Evolutionary conservation across 345 rosid genomes (phyloP), one percentile per base, ranked within the genome.

Genomic region (Durio zibethinus): DNA sequence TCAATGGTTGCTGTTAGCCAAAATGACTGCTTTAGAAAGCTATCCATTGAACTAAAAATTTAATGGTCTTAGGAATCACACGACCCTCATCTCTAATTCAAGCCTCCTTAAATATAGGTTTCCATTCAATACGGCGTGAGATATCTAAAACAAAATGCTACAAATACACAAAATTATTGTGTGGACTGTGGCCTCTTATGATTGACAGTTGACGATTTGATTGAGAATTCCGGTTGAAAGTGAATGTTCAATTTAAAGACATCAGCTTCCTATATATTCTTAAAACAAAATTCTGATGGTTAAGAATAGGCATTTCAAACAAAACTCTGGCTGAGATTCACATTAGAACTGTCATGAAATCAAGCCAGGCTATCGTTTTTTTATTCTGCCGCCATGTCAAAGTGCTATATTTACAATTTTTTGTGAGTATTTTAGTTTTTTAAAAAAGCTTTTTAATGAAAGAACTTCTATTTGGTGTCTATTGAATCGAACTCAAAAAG

Each of bases 21-120:
- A 43, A 40, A 67, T 67, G 53, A 67, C 29, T 23, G 72, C 33
- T 4, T 11, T 14, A 45, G 73, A 69, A 45, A 45, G 40, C 35
- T 27, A 8, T 69, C 8, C 38, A 45, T 25, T 69, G 36, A 68
- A 25, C 56, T 47, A 69, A 45, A 45, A 45, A 6, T 15, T 45
- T 27, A 27, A 45, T 45, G 73, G 73, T 43, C n/a, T 14, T 66
- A 2, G 15, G 12, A 23, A 57, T 23, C 29, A 53, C 25, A 53
- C 11, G 18, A 60, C 36, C 16, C 64, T 59, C 8, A 31, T 5
- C n/a, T 68, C 72, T 25, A 45, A 45, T 47, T 69, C 38, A 14
- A 69, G 73, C 56, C n/a, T 27, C 73, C 73, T 69, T 45, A 25
- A 27, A 69, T 69, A 45, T 47, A 69, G 73, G 72, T 33, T 42